Percentiles rank a stretch among this genome's conserved stretches.
phyloP scores from a whole-genome alignment of 768 basidiomycete species.

The Amanita exitialis region DNA sequence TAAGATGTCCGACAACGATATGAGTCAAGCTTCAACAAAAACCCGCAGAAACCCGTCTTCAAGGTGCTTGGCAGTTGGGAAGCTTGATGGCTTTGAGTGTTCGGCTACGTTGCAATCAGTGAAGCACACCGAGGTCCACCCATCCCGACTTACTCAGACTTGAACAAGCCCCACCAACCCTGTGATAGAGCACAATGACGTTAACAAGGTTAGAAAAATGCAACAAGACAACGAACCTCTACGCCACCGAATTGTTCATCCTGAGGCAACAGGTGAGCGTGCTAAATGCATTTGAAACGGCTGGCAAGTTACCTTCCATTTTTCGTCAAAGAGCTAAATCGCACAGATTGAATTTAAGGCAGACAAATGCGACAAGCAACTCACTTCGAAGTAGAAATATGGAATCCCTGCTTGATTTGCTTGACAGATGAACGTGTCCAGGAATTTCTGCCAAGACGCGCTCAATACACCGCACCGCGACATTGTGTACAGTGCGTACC shows the following conservation, averaged over 20 bases:
- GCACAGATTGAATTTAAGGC: neutral
- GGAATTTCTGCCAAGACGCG: slow-evolving; percentile 44
- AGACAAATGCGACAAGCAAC: slow-evolving; percentile 10
- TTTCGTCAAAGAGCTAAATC: slow-evolving; percentile 63
- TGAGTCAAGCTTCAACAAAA: too few relatives aligned
- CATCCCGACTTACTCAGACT: slow-evolving; percentile 23
- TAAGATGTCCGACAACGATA: too few relatives aligned
- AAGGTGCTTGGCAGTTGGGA: slow-evolving; percentile 42
- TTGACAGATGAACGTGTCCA: slow-evolving; percentile 82
- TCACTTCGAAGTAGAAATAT: slow-evolving; percentile 83
- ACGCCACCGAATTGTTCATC: slow-evolving; percentile 69
- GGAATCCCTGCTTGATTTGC: slow-evolving; percentile 73
- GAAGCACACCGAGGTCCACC: neutral
- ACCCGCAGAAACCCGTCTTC: slow-evolving; percentile 6
- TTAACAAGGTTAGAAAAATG: neutral
- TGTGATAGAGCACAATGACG: slow-evolving; percentile 6
- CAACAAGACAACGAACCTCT: slow-evolving; percentile 22
- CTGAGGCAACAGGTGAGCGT: slow-evolving; percentile 18
- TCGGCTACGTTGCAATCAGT: slow-evolving; percentile 30
- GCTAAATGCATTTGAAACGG: neutral
- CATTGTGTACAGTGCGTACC: slow-evolving; percentile 16
- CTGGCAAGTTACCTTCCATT: slow-evolving; percentile 55
- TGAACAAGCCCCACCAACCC: slow-evolving; percentile 42
- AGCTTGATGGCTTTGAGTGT: slow-evolving; percentile 65
- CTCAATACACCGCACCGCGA: slow-evolving; percentile 6